These are phyloP conservation scores for Fusarium udum DNA, from an alignment of 2,329 filamentous ascomycete species.

Conservation along the genomic window DNA sequence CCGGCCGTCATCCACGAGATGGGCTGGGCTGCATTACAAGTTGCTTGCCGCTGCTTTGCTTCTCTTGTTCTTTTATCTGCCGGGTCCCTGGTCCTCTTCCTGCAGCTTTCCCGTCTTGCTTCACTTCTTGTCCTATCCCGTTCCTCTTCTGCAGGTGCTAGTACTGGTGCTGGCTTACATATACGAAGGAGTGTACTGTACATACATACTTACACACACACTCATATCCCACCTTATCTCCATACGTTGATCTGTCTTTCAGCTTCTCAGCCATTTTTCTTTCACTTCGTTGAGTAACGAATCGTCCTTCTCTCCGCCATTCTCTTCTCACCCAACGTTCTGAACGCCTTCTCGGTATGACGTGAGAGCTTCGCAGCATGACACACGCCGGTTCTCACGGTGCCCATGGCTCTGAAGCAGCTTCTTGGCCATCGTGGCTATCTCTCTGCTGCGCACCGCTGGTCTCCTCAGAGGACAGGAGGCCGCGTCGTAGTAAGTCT, in stretches of 20 bases:
- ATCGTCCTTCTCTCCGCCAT: constrained; percentile 20
- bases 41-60: constrained; percentile 27
- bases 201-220: constrained; percentile 33
- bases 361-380: constrained; percentile 49
- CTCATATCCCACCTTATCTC: constrained; percentile 19
- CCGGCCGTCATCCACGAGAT: constrained; percentile 27
- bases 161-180: constrained; percentile 22
- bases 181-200: constrained; percentile 31
- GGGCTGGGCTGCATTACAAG: constrained; percentile 15
- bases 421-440: constrained; percentile 57
- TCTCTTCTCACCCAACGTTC: constrained; percentile 15
- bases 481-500: constrained; percentile 52
- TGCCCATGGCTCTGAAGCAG: constrained; percentile 53
- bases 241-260: constrained; percentile 13
- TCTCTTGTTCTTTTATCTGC: constrained; percentile 37
- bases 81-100: constrained; percentile 34
- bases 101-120: constrained; percentile 37
- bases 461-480: constrained; percentile 51
- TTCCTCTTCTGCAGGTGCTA: constrained; percentile 18
- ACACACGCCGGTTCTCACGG: constrained; percentile 55
- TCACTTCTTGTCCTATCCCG: constrained; percentile 37
- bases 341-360: constrained; percentile 38
- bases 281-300: constrained; percentile 12
- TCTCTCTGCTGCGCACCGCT: constrained; percentile 57
- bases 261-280: constrained; percentile 5